Evolutionary conservation across 352 stramenopile species (phyloP), one percentile per base, ranked within the genome.

Genomic region (Aphanomyces invadans): DNA sequence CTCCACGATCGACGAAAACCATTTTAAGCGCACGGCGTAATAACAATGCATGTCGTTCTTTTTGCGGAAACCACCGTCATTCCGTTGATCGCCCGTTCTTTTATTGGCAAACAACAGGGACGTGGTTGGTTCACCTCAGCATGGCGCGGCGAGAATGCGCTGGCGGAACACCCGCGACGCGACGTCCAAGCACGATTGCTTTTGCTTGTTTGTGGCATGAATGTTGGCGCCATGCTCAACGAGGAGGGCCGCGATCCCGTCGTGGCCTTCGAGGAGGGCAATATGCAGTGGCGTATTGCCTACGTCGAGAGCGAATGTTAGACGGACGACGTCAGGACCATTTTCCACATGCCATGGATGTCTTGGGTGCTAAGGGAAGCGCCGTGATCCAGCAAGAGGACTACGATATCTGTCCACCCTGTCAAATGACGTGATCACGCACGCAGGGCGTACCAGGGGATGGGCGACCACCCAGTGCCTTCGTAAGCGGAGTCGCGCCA

Each of bases 1-100:
- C 79, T 94, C 86, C 60, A 96, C 88, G 25, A 93, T 96, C 71
- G 88, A 96, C 69, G 87, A 95, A 68, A 83, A 95, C 72, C 88
- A 96, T 74, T 94, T 92, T 71, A 92, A 90, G 73, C 80, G 86
- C 33, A 96, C 88, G 31, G 76, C 81, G 17, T 92, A 92, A 57
- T 42, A 57, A 11, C 19, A 39, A 36, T 38, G 19, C 49, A 29
- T 21, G 21, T 25, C 7, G 10, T 9, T 9, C 21, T 38, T 57
- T 54, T 29, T 54, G 15, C 46, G n/a, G n/a, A n/a, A n/a, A n/a
- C n/a, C n/a, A n/a, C n/a, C n/a, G n/a, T n/a, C n/a, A n/a, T n/a
- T n/a, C n/a, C n/a, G n/a, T n/a, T n/a, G n/a, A n/a, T n/a, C n/a
- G n/a, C n/a, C n/a, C n/a, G n/a, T n/a, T n/a, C n/a, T n/a, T n/a